Conservation (phyloP, 2,329 filamentous ascomycete species). For the Clonostachys rhizophaga region DNA sequence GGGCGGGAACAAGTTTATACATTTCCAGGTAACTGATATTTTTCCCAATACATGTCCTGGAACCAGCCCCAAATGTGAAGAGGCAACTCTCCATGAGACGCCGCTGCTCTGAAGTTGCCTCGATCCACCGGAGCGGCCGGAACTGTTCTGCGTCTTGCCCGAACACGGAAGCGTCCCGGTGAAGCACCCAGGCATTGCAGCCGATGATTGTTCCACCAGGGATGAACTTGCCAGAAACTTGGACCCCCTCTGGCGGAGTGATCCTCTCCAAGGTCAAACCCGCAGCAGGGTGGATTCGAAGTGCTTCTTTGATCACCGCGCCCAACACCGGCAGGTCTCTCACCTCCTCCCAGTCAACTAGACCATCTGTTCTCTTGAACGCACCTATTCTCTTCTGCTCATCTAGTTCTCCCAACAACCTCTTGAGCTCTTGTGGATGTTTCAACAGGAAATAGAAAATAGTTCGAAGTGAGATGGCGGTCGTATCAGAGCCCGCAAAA, state of each 20-base stretch:
- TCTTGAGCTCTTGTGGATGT: constrained; percentile 11
- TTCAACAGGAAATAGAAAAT: constrained; percentile 38
- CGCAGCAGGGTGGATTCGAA: constrained; percentile 43
- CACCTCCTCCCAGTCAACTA: constrained; percentile 9
- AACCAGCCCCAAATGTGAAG: constrained; percentile 29
- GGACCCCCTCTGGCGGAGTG: constrained; percentile 36
- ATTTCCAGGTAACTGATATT: constrained; percentile 38
- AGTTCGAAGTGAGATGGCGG: constrained; percentile 37
- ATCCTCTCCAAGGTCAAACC: constrained; percentile 43
- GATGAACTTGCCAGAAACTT: constrained; percentile 25
- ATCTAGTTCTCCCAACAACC: constrained; percentile 14
- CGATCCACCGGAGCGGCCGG: constrained; percentile 35
- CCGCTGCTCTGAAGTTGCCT: constrained; percentile 12
- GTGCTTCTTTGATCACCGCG: constrained; percentile 46
- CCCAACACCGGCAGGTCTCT: constrained; percentile 37
- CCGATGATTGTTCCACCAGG: constrained; percentile 24
- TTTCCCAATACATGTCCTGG: constrained; percentile 35
- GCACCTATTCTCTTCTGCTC: constrained; percentile 9
- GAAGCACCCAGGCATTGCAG: constrained; percentile 27
- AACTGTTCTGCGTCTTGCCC: constrained; percentile 25
- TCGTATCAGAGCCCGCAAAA: constrained; percentile 36
- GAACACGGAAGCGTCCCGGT: constrained; percentile 22
- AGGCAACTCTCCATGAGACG: constrained; percentile 10
- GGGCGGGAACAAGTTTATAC: constrained; percentile 28
- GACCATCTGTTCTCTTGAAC: constrained; percentile 28